These are phyloP conservation scores for Coniosporium tulheliwenetii DNA, from an alignment of 2,329 filamentous ascomycete species.

Conservation along the genomic window DNA sequence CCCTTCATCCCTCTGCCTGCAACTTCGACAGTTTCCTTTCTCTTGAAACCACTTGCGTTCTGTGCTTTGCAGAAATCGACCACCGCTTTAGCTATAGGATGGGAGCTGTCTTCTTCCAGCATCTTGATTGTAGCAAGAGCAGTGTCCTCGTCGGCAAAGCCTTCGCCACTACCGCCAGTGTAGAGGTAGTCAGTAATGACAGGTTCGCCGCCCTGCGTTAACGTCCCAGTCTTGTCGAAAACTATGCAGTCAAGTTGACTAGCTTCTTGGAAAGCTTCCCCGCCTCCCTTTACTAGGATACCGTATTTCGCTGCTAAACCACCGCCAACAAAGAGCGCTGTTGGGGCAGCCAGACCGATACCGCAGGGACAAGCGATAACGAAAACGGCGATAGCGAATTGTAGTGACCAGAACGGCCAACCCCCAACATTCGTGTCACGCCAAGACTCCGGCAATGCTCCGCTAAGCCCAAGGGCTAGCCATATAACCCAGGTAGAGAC, in stretches of 20 bases:
- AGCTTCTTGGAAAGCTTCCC: constrained; percentile 63
- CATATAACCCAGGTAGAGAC: constrained; percentile 58
- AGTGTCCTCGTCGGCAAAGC: constrained; percentile 13
- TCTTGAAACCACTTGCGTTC: constrained; percentile 11
- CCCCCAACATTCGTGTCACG: constrained; percentile 40
- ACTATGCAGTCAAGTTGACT: constrained; percentile 64
- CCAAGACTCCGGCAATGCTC: constrained; percentile 40
- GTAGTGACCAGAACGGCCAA: constrained; percentile 58
- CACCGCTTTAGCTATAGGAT: constrained; percentile 59
- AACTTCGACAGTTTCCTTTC: constrained; percentile 42
- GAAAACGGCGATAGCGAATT: constrained; percentile 77
- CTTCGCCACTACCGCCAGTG: background rate
- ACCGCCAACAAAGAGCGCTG: constrained; percentile 67
- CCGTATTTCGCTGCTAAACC: constrained; percentile 66
- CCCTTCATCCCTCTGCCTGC: constrained; percentile 58
- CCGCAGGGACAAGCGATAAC: constrained; percentile 79
- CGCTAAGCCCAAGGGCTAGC: constrained; percentile 47
- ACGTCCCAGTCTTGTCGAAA: constrained; percentile 79
- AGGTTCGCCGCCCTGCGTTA: constrained; percentile 59
- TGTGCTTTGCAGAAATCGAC: constrained; percentile 40
- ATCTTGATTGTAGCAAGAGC: constrained; percentile 41
- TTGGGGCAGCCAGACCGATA: constrained; percentile 70
- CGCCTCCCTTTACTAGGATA: constrained; percentile 70
- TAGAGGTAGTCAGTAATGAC: constrained; percentile 34
- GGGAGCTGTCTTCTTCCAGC: constrained; percentile 56